Evolutionary conservation across 768 basidiomycete genomes (phyloP).

Genomic region (Panaeolus papilionaceus): DNA sequence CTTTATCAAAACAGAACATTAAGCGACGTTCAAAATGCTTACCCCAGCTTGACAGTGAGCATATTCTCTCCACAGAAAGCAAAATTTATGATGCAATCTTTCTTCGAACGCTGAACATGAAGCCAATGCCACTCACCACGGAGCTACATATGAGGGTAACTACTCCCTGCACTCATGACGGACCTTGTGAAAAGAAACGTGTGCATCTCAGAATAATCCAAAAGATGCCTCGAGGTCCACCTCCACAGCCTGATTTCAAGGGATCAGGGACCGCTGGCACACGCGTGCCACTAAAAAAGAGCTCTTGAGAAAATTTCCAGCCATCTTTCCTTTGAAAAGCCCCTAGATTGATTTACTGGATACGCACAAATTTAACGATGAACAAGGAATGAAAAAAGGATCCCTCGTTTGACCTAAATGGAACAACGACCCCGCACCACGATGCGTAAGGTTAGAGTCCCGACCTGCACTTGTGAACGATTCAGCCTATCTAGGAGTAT

Average conservation of each 20-base stretch:
- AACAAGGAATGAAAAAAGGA: neutral
- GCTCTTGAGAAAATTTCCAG: neutral
- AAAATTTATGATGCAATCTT: neutral
- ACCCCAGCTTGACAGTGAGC: neutral
- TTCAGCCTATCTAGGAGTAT: neutral
- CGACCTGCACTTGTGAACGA: neutral
- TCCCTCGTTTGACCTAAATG: neutral
- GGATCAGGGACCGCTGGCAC: neutral
- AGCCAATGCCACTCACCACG: neutral
- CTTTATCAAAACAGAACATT: neutral
- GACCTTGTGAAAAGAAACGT: constrained; percentile 13
- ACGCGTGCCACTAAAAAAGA: neutral
- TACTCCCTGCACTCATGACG: neutral
- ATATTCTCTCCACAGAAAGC: neutral
- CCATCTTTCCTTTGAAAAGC: neutral
- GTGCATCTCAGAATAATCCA: constrained; percentile 8
- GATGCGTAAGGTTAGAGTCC: constrained; percentile 3
- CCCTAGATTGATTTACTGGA: neutral
- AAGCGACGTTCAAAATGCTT: constrained; percentile 3
- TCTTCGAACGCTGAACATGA: neutral
- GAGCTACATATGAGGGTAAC: neutral
- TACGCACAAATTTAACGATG: neutral
- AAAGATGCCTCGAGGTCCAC: constrained; percentile 2
- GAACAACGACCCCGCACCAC: constrained; percentile 13
- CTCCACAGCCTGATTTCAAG: constrained; percentile 1